A percentile compares a stretch with the other conserved stretches of the same genome.
Evolutionary conservation across 495 filamentous ascomycete genomes (phyloP).

Genomic region (Rostrohypoxylon terebratum): DNA sequence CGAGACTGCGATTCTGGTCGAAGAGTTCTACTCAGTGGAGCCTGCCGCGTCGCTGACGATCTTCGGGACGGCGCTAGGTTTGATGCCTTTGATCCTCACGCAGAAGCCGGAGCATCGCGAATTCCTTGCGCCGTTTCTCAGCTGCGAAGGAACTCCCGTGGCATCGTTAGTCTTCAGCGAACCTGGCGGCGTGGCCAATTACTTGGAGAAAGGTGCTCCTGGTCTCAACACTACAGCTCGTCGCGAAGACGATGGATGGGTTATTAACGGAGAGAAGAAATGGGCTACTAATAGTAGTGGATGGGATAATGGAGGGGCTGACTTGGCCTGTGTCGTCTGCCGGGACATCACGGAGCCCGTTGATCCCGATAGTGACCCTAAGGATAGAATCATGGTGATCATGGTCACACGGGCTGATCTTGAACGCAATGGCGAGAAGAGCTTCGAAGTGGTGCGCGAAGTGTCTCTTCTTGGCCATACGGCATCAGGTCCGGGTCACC

Average conservation of each 20-base stretch:
- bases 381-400: slow-evolving; percentile 60
- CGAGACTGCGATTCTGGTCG: slow-evolving; percentile 63
- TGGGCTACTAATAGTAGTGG: slow-evolving; percentile 68
- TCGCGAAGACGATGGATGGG: slow-evolving; percentile 64
- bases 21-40: slow-evolving; percentile 66
- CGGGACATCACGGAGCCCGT: slow-evolving; percentile 51
- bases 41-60: slow-evolving; percentile 62
- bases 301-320: slow-evolving; percentile 65
- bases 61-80: slow-evolving; percentile 63
- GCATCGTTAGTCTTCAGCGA: slow-evolving; percentile 65
- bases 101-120: slow-evolving; percentile 56
- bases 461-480: slow-evolving; percentile 59
- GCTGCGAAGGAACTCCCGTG: slow-evolving; percentile 57
- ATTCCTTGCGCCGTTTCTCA: slow-evolving; percentile 64
- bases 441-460: slow-evolving; percentile 59
- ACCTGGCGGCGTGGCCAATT: slow-evolving; percentile 65
- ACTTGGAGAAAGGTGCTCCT: slow-evolving; percentile 60
- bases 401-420: slow-evolving; percentile 61
- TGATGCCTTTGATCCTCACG: slow-evolving; percentile 61
- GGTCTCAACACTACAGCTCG: slow-evolving; percentile 63
- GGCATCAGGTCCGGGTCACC: slow-evolving; percentile 57
- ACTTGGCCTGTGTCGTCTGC: slow-evolving; percentile 66
- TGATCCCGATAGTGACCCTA: slow-evolving; percentile 47
- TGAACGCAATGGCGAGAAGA: slow-evolving; percentile 51
- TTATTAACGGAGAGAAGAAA: slow-evolving; percentile 68